A percentile compares a stretch with the other conserved stretches of the same genome.
Conservation (phyloP, 176 grass and related monocot genomes). For the Musa schizocarpa region DNA sequence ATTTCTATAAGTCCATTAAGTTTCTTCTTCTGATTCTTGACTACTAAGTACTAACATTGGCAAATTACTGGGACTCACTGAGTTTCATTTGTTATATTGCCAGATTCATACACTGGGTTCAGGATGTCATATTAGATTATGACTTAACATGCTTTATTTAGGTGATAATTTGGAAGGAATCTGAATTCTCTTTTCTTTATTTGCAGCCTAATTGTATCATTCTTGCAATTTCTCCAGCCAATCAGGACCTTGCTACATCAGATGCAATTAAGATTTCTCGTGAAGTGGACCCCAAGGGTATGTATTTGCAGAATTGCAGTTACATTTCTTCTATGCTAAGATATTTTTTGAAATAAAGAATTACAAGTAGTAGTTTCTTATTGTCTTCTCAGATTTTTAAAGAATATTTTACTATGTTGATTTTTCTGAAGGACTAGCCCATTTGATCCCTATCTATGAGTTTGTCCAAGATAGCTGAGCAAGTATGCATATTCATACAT, state of each 20-base stretch:
- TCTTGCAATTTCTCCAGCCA: slow-evolving; percentile 97
- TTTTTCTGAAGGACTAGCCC: too few species aligned
- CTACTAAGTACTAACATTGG: too few species aligned
- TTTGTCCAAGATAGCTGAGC: too few species aligned
- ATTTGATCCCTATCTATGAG: too few species aligned
- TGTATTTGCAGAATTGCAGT: slow-evolving; percentile 5
- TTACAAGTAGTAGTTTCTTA: too few species aligned
- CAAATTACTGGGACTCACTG: neutral
- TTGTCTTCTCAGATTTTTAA: too few species aligned
- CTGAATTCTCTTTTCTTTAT: slow-evolving; percentile 1
- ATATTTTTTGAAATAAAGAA: too few species aligned
- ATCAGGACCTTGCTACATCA: slow-evolving; percentile 99
- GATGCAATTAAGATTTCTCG: slow-evolving; percentile 99
- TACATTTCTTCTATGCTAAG: neutral
- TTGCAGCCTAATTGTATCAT: slow-evolving; percentile 93
- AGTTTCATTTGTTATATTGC: neutral
- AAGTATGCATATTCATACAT: too few species aligned
- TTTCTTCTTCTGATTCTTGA: neutral
- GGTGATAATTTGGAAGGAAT: neutral
- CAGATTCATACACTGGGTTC: neutral
- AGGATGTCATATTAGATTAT: neutral
- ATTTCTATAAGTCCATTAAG: neutral
- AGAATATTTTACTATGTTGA: too few species aligned
- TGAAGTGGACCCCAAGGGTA: slow-evolving; percentile 99
- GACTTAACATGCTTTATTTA: neutral